These are phyloP conservation scores for Austroboletus niveus DNA, from an alignment of 1,284 basidiomycete species.

Conservation along the genomic window DNA sequence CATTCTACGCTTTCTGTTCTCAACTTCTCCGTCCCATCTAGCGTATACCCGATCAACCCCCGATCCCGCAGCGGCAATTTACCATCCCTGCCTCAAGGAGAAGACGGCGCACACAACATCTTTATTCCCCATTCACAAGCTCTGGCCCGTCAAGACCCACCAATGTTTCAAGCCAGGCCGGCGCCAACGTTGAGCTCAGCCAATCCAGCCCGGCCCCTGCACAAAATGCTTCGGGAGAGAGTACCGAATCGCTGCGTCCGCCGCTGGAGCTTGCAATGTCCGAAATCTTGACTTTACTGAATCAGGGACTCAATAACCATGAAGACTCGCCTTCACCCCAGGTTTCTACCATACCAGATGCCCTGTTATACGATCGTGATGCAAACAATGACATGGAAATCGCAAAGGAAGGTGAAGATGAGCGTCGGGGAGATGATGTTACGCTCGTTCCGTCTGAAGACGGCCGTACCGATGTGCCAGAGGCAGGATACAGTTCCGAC, in stretches of 20 bases:
- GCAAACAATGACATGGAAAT: not conserved
- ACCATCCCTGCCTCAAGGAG: not conserved
- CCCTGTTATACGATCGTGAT: not conserved
- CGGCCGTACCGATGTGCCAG: not conserved
- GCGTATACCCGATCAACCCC: conserved; percentile 28
- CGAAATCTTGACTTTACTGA: no score
- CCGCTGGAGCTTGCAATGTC: no score
- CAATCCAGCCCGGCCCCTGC: not conserved
- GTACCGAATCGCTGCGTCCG: no score
- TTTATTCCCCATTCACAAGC: not conserved
- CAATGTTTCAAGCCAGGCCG: not conserved
- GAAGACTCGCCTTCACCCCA: no score
- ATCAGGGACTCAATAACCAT: no score
- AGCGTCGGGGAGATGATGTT: conserved; percentile 12
- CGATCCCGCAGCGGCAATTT: conserved; percentile 13
- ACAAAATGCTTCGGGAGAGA: not conserved
- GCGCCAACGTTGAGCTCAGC: not conserved
- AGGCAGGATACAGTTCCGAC: conserved; percentile 6
- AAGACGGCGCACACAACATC: not conserved
- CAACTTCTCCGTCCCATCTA: conserved; percentile 1
- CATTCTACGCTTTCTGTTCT: not conserved
- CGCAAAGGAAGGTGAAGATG: not conserved
- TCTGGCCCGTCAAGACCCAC: not conserved
- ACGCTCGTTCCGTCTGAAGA: conserved; percentile 19
- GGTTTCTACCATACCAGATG: no score